Evolutionary conservation across 2,329 filamentous ascomycete genomes (phyloP), one percentile per base, ranked within the genome.

Genomic region (Fusarium nematophilum): DNA sequence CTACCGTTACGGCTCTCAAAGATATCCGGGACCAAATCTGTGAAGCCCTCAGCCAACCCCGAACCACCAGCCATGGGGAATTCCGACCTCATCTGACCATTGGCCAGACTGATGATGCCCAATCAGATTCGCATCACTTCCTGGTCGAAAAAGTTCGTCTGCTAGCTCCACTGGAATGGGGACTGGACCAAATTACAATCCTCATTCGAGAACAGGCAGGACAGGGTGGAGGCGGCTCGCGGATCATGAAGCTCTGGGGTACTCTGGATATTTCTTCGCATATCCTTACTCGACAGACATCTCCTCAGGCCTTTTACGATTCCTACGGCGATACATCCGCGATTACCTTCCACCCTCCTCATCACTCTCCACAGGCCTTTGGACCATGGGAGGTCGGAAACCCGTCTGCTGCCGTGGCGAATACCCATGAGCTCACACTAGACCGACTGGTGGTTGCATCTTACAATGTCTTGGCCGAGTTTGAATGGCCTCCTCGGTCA

Each of bases 171-270:
- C 17, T 86, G 2, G 64, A 75, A 6, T 89, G 86, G 80, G 67
- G 76, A 3, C 74, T 80, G 5, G 70, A 72, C 2, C 75, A 80
- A 26, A 70, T 89, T 27, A 78, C 79, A 34, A 78, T 90, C 17
- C 73, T 90, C 38, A 70, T 83, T 38, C 81, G 86, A 14, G 81
- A 84, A 5, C 9, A 49, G 9, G 56, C 73, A 67, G 37, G 66
- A 60, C 38, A 67, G 57, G 31, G 67, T 61, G 52, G 72, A 59
- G 43, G 70, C 6, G 58, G 71, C 6, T 68, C 73, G 1, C 78
- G 76, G 18, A 73, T 76, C 34, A 89, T 90, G 88, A 81, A 75
- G 33, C 64, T 84, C 17, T 88, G 85, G 84, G 83, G 81, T 2
- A 76, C 73, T 3, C 75, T 89, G 15, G 69, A 79, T 31, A 64